Conservation (phyloP, 2,329 filamentous ascomycete species). For the Colletotrichum spaethianum region DNA sequence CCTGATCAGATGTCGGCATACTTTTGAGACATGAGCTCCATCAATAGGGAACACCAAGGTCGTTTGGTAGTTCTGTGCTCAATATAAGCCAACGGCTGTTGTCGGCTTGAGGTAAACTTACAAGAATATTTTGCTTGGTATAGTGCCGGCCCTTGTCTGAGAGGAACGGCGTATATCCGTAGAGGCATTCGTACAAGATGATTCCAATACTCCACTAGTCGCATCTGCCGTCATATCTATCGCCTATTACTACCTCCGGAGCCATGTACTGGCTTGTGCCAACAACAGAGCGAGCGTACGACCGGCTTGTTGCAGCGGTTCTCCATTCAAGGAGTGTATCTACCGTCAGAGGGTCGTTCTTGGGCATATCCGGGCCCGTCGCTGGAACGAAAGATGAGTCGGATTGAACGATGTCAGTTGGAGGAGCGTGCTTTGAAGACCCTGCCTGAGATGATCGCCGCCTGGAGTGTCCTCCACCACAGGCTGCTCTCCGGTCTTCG, state of each 20-base stretch:
- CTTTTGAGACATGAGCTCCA: slow-evolving; percentile 74
- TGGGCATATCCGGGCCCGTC: slow-evolving; percentile 42
- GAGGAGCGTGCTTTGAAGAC: slow-evolving; percentile 40
- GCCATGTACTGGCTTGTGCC: slow-evolving; percentile 99
- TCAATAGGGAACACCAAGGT: slow-evolving; percentile 78
- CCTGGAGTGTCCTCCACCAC: neutral
- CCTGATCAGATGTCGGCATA: slow-evolving; percentile 84
- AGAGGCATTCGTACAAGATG: slow-evolving; percentile 95
- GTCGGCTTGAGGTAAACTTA: slow-evolving; percentile 56
- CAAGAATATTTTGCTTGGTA: slow-evolving; percentile 89
- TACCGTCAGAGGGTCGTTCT: slow-evolving; percentile 45
- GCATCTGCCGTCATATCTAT: slow-evolving; percentile 90
- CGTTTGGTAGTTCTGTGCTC: slow-evolving; percentile 74
- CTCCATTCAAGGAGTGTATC: slow-evolving; percentile 77
- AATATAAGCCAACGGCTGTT: neutral
- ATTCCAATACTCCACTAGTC: slow-evolving; percentile 98
- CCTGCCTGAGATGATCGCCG: slow-evolving; percentile 21
- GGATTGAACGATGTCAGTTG: slow-evolving; percentile 46
- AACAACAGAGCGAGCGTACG: slow-evolving; percentile 86
- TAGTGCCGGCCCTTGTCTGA: slow-evolving; percentile 82
- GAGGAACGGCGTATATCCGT: slow-evolving; percentile 91
- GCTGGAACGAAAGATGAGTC: slow-evolving; percentile 49
- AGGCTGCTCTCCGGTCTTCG: slow-evolving; percentile 65
- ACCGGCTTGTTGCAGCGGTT: slow-evolving; percentile 77
- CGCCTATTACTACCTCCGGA: slow-evolving; percentile 88